These are phyloP conservation scores for Periconia sp. DNA, from an alignment of 2,329 filamentous ascomycete genomes.

Conservation along the genomic window DNA sequence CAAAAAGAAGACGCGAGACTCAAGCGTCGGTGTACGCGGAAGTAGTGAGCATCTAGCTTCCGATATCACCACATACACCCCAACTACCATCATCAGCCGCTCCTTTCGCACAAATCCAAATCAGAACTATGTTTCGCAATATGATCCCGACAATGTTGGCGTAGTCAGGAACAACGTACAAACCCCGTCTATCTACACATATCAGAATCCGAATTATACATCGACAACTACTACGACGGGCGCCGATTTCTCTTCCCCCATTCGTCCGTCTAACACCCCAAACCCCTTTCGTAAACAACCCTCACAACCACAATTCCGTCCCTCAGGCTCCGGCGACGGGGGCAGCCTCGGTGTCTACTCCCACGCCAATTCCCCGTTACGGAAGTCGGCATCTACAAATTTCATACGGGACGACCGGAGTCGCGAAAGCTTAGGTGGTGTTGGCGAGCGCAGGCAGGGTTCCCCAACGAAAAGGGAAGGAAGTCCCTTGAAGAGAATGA, in stretches of 20 bases:
- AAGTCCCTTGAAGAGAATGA: constrained; percentile 53
- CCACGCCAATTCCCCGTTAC: constrained; percentile 81
- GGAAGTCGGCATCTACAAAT: constrained; percentile 74
- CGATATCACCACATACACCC: constrained; percentile 67
- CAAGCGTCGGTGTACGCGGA: constrained; percentile 47
- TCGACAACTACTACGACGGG: constrained; percentile 45
- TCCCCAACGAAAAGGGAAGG: constrained; percentile 46
- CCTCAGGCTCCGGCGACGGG: constrained; percentile 63
- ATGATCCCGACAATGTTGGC: constrained; percentile 68
- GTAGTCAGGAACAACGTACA: constrained; percentile 24
- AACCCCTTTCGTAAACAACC: constrained; percentile 58
- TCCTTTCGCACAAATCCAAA: constrained; percentile 85
- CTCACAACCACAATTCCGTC: constrained; percentile 58
- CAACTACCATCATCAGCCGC: constrained; percentile 70
- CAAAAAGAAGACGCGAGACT: constrained; percentile 38
- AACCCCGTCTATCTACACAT: constrained; percentile 30
- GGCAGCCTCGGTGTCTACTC: constrained; percentile 81
- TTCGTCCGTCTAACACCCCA: constrained; percentile 51
- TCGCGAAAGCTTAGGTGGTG: constrained; percentile 26
- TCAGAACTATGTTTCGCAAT: constrained; percentile 74
- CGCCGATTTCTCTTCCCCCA: constrained; percentile 54
- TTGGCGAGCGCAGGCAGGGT: constrained; percentile 31
- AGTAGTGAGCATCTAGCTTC: constrained; percentile 50
- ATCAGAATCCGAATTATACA: constrained; percentile 40
- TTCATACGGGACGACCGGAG: constrained; percentile 41